Percentiles rank a stretch among this genome's conserved stretches.
phyloP scores from a whole-genome alignment of 2,329 filamentous ascomycete species.

The Paracamarosporium sp. region DNA sequence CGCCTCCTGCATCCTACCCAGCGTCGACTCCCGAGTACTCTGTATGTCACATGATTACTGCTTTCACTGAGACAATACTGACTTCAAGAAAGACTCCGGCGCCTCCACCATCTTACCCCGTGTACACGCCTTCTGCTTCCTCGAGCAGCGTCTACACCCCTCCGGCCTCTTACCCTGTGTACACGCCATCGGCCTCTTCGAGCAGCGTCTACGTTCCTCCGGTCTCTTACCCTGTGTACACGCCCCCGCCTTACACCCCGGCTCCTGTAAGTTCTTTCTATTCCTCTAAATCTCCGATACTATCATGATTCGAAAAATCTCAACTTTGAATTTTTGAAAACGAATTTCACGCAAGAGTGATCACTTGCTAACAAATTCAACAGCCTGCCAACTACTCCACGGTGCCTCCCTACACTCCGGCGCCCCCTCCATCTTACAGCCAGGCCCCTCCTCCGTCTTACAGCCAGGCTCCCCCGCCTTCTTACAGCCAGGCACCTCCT shows the following conservation, averaged over 20 bases:
- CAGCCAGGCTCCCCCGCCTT: neutral
- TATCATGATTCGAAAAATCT: too few species aligned
- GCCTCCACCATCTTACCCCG: slow-evolving; percentile 4
- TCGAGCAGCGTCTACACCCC: slow-evolving; percentile 3
- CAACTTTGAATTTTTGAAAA: too few species aligned
- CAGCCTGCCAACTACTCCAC: neutral
- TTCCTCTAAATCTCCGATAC: too few species aligned
- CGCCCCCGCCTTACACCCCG: slow-evolving; percentile 4
- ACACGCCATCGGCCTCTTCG: neutral
- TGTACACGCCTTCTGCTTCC: slow-evolving; percentile 2
- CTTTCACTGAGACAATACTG: neutral
- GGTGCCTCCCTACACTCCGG: slow-evolving; percentile 3
- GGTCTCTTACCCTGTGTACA: slow-evolving; percentile 7
- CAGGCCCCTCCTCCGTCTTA: neutral
- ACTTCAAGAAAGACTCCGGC: neutral
- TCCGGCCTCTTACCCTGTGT: slow-evolving; percentile 5
- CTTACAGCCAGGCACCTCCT: neutral
- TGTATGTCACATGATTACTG: neutral
- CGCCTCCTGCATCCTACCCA: neutral
- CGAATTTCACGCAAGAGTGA: too few species aligned
- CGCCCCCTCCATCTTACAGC: neutral
- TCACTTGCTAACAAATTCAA: too few species aligned
- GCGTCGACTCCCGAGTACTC: slow-evolving; percentile 2
- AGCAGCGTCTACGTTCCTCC: slow-evolving; percentile 5
- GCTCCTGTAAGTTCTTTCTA: neutral